Percentiles rank a stretch among this genome's conserved stretches.
Conservation (phyloP, 2,329 filamentous ascomycete species). For the Neofusicoccum umdonicola region DNA sequence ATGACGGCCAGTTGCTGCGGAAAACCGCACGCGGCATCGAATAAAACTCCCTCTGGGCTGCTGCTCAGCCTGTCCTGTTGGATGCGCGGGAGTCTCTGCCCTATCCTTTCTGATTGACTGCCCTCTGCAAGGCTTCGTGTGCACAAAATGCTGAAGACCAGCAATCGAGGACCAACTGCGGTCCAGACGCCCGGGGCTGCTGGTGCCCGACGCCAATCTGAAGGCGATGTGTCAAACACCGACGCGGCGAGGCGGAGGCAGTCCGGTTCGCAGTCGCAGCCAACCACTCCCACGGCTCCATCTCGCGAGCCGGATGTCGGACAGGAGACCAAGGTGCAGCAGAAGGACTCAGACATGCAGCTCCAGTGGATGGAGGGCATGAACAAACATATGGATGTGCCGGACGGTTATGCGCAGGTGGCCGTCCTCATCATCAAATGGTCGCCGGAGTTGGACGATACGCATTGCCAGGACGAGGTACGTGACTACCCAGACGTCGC, state of each 20-base stretch:
- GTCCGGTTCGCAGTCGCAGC: too few species aligned
- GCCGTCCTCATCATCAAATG: constrained; percentile 38
- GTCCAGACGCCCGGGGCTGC: not conserved
- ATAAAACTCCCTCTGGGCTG: too few species aligned
- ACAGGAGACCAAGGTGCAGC: constrained; percentile 20
- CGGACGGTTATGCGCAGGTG: constrained; percentile 34
- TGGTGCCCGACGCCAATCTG: not conserved
- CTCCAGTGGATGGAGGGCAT: constrained; percentile 34
- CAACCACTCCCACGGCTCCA: too few species aligned
- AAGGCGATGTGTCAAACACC: not conserved
- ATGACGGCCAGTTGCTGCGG: too few species aligned
- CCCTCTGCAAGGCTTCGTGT: too few species aligned
- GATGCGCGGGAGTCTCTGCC: too few species aligned
- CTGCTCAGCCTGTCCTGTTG: too few species aligned
- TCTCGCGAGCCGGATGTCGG: too few species aligned
- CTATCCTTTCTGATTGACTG: too few species aligned
- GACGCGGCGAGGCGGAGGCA: not conserved
- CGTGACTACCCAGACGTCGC: not conserved
- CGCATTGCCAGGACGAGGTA: constrained; percentile 34
- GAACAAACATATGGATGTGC: constrained; percentile 26
- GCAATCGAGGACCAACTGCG: too few species aligned
- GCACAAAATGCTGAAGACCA: too few species aligned
- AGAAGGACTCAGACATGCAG: constrained; percentile 27
- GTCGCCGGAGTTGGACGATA: constrained; percentile 34
- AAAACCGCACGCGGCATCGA: too few species aligned